phyloP scores from a whole-genome alignment of 2,329 filamentous ascomycete species.

The Botrytis tulipae region DNA sequence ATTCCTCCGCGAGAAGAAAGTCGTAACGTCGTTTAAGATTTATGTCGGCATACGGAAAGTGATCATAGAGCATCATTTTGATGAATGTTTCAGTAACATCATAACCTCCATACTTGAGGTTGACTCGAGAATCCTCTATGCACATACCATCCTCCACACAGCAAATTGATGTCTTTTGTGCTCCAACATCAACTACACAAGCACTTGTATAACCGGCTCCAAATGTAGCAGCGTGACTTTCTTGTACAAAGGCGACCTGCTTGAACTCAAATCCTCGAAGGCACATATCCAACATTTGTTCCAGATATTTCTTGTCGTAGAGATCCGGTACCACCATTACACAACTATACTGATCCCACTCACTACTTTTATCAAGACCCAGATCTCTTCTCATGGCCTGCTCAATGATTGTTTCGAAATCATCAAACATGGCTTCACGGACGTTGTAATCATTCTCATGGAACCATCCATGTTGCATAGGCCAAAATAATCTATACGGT shows the following conservation, averaged over 20 bases:
- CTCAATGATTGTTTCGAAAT: slow-evolving; percentile 84
- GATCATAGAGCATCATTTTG: slow-evolving; percentile 96
- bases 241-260: slow-evolving; percentile 89
- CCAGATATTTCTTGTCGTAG: slow-evolving; percentile 92
- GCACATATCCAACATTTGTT: slow-evolving; percentile 77
- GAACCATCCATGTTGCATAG: slow-evolving; percentile 79
- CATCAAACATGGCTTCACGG: slow-evolving; percentile 77
- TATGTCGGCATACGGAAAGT: slow-evolving; percentile 93
- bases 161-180: slow-evolving; percentile 94
- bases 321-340: slow-evolving; percentile 97
- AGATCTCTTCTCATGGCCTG: slow-evolving; percentile 84
- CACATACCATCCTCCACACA: slow-evolving; percentile 97
- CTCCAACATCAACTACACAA: slow-evolving; percentile 94
- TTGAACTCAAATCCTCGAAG: slow-evolving; percentile 89
- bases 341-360: slow-evolving; percentile 89
- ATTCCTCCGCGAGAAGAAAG: slow-evolving; percentile 87
- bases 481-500: slow-evolving; percentile 91
- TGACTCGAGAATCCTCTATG: slow-evolving; percentile 90
- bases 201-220: slow-evolving; percentile 91
- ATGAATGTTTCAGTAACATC: slow-evolving; percentile 94
- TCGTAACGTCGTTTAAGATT: slow-evolving; percentile 89
- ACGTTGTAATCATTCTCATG: slow-evolving; percentile 87
- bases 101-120: slow-evolving; percentile 87
- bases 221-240: slow-evolving; percentile 91
- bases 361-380: slow-evolving; percentile 70